phyloP scores from a whole-genome alignment of 108 stramenopile species.

The Aurantiochytrium sp. region DNA sequence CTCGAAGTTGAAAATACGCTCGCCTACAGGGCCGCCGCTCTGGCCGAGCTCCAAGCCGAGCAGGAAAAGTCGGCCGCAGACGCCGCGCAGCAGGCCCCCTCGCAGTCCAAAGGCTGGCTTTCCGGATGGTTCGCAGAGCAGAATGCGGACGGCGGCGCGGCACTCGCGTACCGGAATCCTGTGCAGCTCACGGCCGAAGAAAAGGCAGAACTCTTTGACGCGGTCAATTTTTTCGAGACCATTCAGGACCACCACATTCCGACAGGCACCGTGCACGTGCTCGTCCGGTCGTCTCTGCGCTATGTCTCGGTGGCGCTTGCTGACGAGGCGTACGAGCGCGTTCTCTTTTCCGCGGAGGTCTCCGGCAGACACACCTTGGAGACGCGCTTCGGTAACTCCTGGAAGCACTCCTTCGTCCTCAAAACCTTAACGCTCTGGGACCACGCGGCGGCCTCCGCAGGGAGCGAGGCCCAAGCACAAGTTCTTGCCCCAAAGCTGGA shows the following conservation, averaged over 20 bases:
- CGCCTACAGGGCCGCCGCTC: not conserved
- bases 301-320: not conserved
- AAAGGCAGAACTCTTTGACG: not conserved
- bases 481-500: not conserved
- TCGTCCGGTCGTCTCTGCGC: not conserved
- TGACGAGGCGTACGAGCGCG: not conserved
- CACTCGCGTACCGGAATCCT: not conserved
- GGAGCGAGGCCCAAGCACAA: not conserved
- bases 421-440: not conserved
- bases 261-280: not conserved
- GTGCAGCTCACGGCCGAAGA: not conserved
- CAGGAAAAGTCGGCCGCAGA: not conserved
- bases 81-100: not conserved
- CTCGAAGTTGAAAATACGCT: conserved; percentile 10
- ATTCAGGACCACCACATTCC: conserved; percentile 14
- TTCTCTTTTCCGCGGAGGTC: not conserved
- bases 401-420: conserved; percentile 3
- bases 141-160: not conserved
- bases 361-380: not conserved
- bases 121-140: not conserved
- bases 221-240: conserved; percentile 9
- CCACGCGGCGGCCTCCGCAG: not conserved
- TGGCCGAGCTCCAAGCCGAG: not conserved
- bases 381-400: not conserved
- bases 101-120: not conserved